Conservation (phyloP, 1,284 basidiomycete species). For the Hymenochaete sp. region DNA sequence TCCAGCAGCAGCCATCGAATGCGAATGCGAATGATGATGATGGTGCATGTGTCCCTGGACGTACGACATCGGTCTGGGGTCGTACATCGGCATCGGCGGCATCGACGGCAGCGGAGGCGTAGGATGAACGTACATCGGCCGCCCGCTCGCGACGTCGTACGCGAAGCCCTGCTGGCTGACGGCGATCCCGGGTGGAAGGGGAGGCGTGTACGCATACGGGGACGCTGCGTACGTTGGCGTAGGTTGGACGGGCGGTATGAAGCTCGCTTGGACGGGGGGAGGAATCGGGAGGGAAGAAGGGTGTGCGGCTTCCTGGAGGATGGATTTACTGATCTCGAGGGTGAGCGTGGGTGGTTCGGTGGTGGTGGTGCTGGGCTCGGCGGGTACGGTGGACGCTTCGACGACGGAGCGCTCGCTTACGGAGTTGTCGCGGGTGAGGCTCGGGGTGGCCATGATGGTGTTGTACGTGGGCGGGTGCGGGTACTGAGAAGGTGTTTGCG, state of each 20-base stretch:
- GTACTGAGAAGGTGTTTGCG: neutral
- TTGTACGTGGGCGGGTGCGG: constrained; percentile 1
- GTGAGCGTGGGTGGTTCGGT: constrained; percentile 17
- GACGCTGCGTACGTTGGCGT: constrained; percentile 50
- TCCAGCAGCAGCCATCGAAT: constrained; percentile 37
- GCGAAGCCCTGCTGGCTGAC: constrained; percentile 65
- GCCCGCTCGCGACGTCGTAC: constrained; percentile 71
- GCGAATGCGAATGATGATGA: constrained; percentile 24
- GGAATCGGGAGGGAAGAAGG: neutral
- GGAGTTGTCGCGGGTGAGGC: constrained; percentile 15
- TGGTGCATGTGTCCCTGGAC: constrained; percentile 53
- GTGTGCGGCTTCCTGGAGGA: too few relatives aligned
- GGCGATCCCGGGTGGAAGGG: constrained; percentile 66
- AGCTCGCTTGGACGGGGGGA: constrained; percentile 46
- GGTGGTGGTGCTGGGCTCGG: constrained; percentile 8
- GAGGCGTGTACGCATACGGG: constrained; percentile 49
- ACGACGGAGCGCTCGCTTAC: constrained; percentile 13
- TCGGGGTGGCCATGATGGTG: constrained; percentile 11
- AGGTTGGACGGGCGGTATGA: constrained; percentile 44
- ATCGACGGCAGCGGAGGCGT: constrained; percentile 41
- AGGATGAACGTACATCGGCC: constrained; percentile 60
- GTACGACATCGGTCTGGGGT: constrained; percentile 50
- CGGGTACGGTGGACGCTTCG: neutral
- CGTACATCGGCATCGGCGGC: constrained; percentile 41
- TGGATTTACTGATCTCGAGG: constrained; percentile 18